Conservation (phyloP, 495 filamentous ascomycete species). For the Schizothecium vesticola region DNA sequence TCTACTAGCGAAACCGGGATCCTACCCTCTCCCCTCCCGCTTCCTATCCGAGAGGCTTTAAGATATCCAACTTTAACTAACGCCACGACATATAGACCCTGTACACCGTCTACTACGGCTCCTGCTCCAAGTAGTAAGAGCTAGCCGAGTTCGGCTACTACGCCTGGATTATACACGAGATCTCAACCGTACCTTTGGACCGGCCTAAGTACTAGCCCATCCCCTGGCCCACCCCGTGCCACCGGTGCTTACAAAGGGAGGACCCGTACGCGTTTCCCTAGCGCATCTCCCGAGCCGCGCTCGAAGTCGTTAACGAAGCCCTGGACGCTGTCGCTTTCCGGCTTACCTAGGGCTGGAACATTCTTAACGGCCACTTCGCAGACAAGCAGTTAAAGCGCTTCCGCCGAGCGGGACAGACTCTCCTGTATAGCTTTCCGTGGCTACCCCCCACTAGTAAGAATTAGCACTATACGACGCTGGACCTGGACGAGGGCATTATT, state of each 20-base stretch:
- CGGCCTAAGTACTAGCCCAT: background rate
- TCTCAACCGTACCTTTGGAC: background rate
- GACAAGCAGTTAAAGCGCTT: background rate
- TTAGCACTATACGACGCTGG: background rate
- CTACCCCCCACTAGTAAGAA: background rate
- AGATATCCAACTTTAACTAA: background rate
- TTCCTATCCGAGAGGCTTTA: background rate
- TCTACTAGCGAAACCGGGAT: background rate
- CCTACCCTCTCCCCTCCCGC: background rate
- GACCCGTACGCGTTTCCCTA: background rate
- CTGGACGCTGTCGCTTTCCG: background rate
- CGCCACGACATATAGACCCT: background rate
- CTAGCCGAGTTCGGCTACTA: background rate
- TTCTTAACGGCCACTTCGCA: background rate
- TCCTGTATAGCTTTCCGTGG: background rate
- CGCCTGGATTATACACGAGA: background rate
- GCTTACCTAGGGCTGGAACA: background rate
- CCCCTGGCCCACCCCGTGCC: background rate
- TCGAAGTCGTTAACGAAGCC: background rate
- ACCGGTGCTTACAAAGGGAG: background rate
- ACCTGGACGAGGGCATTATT: background rate
- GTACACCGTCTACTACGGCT: background rate
- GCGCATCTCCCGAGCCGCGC: background rate
- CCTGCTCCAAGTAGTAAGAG: slow-evolving; percentile 10
- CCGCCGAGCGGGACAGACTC: background rate